Evolutionary conservation across 257 asterid species (phyloP).

Genomic region (Solanum clarkiae): DNA sequence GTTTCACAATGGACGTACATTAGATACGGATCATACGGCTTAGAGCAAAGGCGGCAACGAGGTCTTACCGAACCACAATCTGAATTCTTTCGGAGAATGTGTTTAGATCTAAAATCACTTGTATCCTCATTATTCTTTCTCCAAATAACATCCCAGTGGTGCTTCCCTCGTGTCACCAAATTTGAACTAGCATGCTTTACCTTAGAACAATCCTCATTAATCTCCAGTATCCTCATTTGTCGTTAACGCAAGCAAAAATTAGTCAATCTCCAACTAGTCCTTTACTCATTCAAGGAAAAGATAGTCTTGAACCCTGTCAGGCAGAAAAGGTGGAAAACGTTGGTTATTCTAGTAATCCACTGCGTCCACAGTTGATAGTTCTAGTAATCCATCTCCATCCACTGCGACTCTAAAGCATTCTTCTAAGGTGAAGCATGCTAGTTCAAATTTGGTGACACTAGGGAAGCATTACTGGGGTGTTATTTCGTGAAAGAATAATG

Average conservation of each 20-base stretch:
- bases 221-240: background rate
- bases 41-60: slow-evolving; percentile 44
- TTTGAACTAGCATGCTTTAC: slow-evolving; percentile 23
- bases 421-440: slow-evolving; percentile 22
- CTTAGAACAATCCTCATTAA: background rate
- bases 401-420: slow-evolving; percentile 11
- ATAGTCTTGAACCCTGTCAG: slow-evolving; percentile 7
- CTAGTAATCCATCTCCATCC: slow-evolving; percentile 26
- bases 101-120: slow-evolving; percentile 41
- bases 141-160: slow-evolving; percentile 66
- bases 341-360: slow-evolving; percentile 17
- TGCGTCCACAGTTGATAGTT: slow-evolving; percentile 10
- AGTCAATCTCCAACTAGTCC: slow-evolving; percentile 45
- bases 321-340: slow-evolving; percentile 24
- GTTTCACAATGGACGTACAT: slow-evolving; percentile 61
- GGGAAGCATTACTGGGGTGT: slow-evolving; percentile 50
- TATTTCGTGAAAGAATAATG: slow-evolving; percentile 45
- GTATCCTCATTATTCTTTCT: slow-evolving; percentile 33
- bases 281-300: slow-evolving; percentile 36
- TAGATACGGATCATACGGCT: slow-evolving; percentile 41
- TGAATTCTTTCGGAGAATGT: slow-evolving; percentile 44
- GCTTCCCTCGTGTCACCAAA: slow-evolving; percentile 20
- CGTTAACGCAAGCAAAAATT: slow-evolving; percentile 14
- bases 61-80: slow-evolving; percentile 12
- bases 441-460: slow-evolving; percentile 20